These are phyloP conservation scores for Pseudoperonospora humuli DNA, from an alignment of 352 stramenopile genomes.

Conservation along the genomic window DNA sequence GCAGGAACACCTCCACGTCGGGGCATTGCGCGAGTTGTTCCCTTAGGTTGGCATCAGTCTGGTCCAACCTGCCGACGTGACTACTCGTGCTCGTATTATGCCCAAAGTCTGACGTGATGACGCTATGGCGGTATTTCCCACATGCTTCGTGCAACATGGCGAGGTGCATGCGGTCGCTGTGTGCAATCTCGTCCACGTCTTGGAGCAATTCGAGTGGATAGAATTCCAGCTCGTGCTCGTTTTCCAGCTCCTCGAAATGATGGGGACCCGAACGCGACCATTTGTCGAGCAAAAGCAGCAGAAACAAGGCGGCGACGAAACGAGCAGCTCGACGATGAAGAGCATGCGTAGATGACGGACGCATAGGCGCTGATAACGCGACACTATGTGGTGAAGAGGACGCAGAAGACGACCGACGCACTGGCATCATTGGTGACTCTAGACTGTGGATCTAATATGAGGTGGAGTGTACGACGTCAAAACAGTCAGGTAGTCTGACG, in stretches of 20 bases:
- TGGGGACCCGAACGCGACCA: slow-evolving; percentile 14
- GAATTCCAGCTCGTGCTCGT: slow-evolving; percentile 19
- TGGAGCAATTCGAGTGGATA: slow-evolving; percentile 18
- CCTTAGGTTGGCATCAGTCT: slow-evolving; percentile 30
- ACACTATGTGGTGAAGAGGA: not conserved
- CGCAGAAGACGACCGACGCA: not conserved
- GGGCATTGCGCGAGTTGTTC: slow-evolving; percentile 40
- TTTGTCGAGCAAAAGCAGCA: slow-evolving; percentile 10
- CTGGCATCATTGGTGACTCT: slow-evolving; percentile 4
- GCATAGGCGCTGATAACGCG: slow-evolving; percentile 3
- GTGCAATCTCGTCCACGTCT: slow-evolving; percentile 13
- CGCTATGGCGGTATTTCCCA: slow-evolving; percentile 28
- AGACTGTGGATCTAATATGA: too few relatives aligned
- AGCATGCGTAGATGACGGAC: not conserved
- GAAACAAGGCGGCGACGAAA: not conserved
- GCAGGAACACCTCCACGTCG: slow-evolving; percentile 58
- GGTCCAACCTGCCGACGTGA: slow-evolving; percentile 14
- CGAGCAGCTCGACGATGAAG: slow-evolving; percentile 1
- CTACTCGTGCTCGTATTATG: slow-evolving; percentile 8
- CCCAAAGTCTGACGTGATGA: slow-evolving; percentile 33
- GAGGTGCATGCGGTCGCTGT: slow-evolving; percentile 36
- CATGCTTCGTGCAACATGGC: slow-evolving; percentile 43
- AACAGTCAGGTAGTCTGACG: too few relatives aligned
- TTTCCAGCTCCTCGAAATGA: slow-evolving; percentile 18
- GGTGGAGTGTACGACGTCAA: too few relatives aligned